A percentile compares a stretch with the other conserved stretches of the same genome.
Conservation (phyloP, 78 protist genomes). For the Dictyostelium brefeldianum region DNA sequence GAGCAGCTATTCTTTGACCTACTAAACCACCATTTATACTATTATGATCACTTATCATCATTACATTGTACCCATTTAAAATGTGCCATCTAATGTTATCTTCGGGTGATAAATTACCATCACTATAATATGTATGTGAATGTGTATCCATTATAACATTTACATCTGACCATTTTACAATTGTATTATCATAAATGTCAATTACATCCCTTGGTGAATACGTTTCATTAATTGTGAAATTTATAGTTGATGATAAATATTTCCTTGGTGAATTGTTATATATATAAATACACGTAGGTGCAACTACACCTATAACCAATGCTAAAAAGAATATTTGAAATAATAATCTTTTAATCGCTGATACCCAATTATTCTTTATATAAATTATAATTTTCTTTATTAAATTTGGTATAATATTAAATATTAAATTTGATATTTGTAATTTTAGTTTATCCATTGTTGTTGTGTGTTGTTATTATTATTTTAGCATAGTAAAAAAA, state of each 20-base stretch:
- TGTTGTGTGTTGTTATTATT: too few relatives aligned
- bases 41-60: constrained; percentile 73
- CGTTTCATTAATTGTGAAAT: background rate
- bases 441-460: too few relatives aligned
- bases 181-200: constrained; percentile 8
- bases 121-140: constrained; percentile 41
- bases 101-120: constrained; percentile 50
- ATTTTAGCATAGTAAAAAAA: too few relatives aligned
- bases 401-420: too few relatives aligned
- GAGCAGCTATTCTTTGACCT: constrained; percentile 30
- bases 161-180: background rate
- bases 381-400: too few relatives aligned
- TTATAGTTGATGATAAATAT: background rate
- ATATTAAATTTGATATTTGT: too few relatives aligned
- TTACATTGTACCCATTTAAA: constrained; percentile 50
- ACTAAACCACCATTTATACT: constrained; percentile 27
- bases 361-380: background rate
- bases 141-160: constrained; percentile 50
- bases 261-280: constrained; percentile 64
- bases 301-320: background rate
- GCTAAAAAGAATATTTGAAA: background rate
- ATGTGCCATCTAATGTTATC: constrained; percentile 56
- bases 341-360: background rate
- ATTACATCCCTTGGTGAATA: background rate
- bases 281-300: background rate